Base-by-base conservation (phyloP, 2,329 filamentous ascomycete genomes). In the Clonostachys chloroleuca region DNA sequence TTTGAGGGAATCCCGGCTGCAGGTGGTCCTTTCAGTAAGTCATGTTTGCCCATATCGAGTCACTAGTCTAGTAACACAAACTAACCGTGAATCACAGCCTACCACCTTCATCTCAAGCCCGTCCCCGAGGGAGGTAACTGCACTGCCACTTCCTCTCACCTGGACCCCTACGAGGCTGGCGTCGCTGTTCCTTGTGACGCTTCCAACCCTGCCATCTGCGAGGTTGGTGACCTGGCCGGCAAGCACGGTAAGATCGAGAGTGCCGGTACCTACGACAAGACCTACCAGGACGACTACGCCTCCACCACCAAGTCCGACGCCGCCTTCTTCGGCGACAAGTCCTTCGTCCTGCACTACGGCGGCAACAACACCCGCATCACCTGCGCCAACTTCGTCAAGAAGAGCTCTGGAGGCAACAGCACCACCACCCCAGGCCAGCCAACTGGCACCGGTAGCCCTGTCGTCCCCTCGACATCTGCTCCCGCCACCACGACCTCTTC, bases 171-270 rank as follows among this genome's bases (percentile, higher is more conserved):
- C 62, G 61, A 73, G 44, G 83, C 85, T 44, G 81, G 81, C 52
- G 81, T 89, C 59, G 66, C 65, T 2, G 71, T 82, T 5, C 56
- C 75, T 6, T 92, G 88, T 67, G 73, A 89, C 58, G 36, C 67
- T 12, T 55, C 61, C 10, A 59, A 68, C 7, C 84, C 84, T 8
- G 65, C 78, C 51, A 83, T 80, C 10, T 94, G 88, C 70, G 81
- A 92, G 66, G 80, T 88, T 12, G 88, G 89, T 53, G 88, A 92
- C 62, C 72, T 91, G 47, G 79, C 80, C 56, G 88, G 88, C 60
- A 92, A 92, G 70, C 72, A 86, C 57, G 86, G 86, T 51, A 73
- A 74, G 50, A 77, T 87, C 57, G 71, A 64, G 24, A 30, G 24
- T 30, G 62, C 65, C 30, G 73, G 75, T 52, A 68, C 74, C 12